Conservation (phyloP, 139 green algal species). For the Chlorella sp. region DNA sequence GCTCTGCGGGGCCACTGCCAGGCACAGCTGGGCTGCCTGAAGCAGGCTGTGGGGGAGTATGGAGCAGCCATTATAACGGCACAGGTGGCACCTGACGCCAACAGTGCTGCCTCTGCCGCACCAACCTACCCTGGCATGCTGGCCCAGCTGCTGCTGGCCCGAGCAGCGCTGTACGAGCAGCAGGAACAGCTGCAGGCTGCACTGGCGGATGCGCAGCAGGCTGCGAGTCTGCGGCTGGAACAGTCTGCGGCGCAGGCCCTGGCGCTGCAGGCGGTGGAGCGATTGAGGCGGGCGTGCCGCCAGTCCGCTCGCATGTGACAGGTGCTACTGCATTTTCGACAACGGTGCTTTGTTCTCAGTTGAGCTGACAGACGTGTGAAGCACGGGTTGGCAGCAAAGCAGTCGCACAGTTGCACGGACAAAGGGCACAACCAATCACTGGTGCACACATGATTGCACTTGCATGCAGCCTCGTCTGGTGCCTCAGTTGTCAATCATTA, state of each 20-base stretch:
- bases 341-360: no score
- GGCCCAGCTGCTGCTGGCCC: conserved; percentile 3
- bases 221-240: neutral
- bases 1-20: neutral
- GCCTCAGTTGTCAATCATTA: no score
- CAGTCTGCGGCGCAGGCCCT: no score
- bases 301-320: no score
- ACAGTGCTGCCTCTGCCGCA: neutral
- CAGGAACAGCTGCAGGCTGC: conserved; percentile 10
- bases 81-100: neutral
- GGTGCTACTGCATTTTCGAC: no score
- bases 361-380: no score
- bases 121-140: neutral
- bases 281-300: neutral
- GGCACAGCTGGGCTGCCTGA: neutral
- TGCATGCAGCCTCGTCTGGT: no score
- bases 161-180: conserved; percentile 26
- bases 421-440: no score
- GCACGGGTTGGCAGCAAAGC: no score
- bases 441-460: no score
- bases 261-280: neutral
- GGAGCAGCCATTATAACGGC: neutral
- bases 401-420: no score
- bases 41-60: conserved; percentile 10
- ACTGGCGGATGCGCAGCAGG: conserved; percentile 5